phyloP scores from a whole-genome alignment of 129 eudicot genomes.

The Escallonia herrerae region DNA sequence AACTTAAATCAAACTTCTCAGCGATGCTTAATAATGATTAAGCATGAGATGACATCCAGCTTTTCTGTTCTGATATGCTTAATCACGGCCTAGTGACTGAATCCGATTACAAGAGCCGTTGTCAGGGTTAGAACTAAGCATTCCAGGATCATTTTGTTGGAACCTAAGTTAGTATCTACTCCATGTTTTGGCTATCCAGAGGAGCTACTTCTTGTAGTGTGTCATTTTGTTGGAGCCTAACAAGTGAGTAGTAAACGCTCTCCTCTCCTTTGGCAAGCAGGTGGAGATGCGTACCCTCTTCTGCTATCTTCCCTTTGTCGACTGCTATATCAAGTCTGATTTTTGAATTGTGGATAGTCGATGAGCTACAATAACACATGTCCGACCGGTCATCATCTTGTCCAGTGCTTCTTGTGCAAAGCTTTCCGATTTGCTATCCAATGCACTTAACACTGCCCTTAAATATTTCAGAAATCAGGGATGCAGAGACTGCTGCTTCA shows the following conservation, averaged over 20 bases:
- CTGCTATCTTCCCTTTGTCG: constrained; percentile 27
- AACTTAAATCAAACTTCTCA: too few species aligned
- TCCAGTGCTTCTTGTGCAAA: constrained; percentile 38
- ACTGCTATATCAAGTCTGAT: constrained; percentile 22
- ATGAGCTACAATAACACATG: constrained; percentile 35
- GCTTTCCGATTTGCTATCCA: constrained; percentile 26
- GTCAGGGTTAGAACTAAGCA: neutral
- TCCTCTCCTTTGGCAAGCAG: constrained; percentile 29
- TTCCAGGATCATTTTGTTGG: neutral
- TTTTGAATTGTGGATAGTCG: constrained; percentile 29
- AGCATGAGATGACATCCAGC: too few species aligned
- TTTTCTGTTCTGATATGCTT: too few species aligned
- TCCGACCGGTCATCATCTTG: constrained; percentile 28
- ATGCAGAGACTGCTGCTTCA: constrained; percentile 7
- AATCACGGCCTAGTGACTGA: neutral
- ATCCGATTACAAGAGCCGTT: neutral
- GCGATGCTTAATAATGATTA: too few species aligned
- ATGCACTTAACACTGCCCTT: neutral
- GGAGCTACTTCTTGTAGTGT: neutral
- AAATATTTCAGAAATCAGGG: neutral
- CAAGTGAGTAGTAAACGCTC: constrained; percentile 33
- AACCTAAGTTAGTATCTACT: neutral
- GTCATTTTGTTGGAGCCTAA: constrained; percentile 21
- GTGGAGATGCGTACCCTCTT: constrained; percentile 29
- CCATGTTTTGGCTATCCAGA: neutral